Conservation (phyloP, 495 filamentous ascomycete genomes). For the Neurospora tetraspora region DNA sequence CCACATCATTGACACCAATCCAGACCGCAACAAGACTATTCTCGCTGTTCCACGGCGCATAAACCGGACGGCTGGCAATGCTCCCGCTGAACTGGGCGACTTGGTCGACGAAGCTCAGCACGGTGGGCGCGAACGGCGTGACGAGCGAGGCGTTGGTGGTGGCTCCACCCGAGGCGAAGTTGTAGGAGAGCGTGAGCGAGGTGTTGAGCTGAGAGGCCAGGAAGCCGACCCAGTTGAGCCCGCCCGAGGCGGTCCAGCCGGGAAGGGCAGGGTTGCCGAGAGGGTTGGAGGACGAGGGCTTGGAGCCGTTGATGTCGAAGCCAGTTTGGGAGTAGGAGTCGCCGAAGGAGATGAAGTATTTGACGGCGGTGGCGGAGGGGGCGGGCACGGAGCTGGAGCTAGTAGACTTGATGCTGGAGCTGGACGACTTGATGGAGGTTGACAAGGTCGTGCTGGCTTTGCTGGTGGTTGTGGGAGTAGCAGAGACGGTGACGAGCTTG, state of each 20-base stretch:
- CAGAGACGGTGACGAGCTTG: not conserved
- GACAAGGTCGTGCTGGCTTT: not conserved
- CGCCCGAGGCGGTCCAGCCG: slow-evolving; percentile 48
- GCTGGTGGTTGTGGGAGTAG: not conserved
- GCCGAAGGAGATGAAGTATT: slow-evolving; percentile 34
- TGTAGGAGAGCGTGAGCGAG: slow-evolving; percentile 50
- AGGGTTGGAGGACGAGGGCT: slow-evolving; percentile 56
- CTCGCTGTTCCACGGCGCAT: slow-evolving; percentile 49
- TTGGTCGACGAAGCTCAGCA: slow-evolving; percentile 51
- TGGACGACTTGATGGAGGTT: not conserved
- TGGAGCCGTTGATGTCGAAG: slow-evolving; percentile 51
- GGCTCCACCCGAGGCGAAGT: slow-evolving; percentile 60
- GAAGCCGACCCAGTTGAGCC: slow-evolving; percentile 61
- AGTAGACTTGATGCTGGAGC: not conserved
- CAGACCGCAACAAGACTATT: slow-evolving; percentile 60
- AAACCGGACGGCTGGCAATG: slow-evolving; percentile 18
- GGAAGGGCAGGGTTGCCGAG: slow-evolving; percentile 66
- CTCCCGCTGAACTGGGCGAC: slow-evolving; percentile 38
- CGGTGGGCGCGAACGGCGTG: slow-evolving; percentile 31
- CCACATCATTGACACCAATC: slow-evolving; percentile 76
- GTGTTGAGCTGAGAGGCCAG: slow-evolving; percentile 52
- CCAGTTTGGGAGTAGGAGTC: slow-evolving; percentile 46
- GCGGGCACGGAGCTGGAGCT: not conserved
- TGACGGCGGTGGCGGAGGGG: slow-evolving; percentile 1
- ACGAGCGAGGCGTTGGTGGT: slow-evolving; percentile 55